Conservation (phyloP, 2,329 filamentous ascomycete genomes). For the Capronia americana region DNA sequence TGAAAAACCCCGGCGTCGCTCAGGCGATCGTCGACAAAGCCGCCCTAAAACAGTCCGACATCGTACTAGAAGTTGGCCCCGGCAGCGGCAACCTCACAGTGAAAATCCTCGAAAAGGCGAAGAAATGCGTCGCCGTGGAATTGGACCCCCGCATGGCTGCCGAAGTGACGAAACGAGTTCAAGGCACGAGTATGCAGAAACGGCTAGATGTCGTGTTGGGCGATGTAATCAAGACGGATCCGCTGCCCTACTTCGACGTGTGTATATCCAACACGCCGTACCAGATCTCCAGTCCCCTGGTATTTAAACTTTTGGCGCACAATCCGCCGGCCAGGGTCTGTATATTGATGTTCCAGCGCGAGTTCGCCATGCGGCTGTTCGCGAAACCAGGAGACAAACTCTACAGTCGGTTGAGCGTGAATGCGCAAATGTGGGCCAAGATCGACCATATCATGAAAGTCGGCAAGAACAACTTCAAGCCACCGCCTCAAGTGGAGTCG, state of each 20-base stretch:
- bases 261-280: conserved; percentile 81
- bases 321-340: conserved; percentile 80
- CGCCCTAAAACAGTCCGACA: conserved; percentile 84
- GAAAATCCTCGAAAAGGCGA: conserved; percentile 84
- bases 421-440: conserved; percentile 89
- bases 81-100: conserved; percentile 90
- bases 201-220: conserved; percentile 87
- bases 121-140: conserved; percentile 84
- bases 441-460: conserved; percentile 83
- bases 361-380: conserved; percentile 89
- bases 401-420: conserved; percentile 89
- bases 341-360: conserved; percentile 95
- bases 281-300: conserved; percentile 86
- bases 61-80: conserved; percentile 89
- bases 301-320: conserved; percentile 86
- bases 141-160: conserved; percentile 96
- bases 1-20: conserved; percentile 88
- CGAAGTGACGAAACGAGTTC: conserved; percentile 90
- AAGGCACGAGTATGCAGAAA: conserved; percentile 83
- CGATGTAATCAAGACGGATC: conserved; percentile 87
- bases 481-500: conserved; percentile 89
- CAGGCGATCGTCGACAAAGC: conserved; percentile 86
- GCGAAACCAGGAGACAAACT: conserved; percentile 86
- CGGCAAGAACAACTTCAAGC: conserved; percentile 94
- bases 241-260: conserved; percentile 76